Evolutionary conservation across 352 stramenopile genomes (phyloP), one percentile per base, ranked within the genome.

Genomic region (Pythium guiyangense): DNA sequence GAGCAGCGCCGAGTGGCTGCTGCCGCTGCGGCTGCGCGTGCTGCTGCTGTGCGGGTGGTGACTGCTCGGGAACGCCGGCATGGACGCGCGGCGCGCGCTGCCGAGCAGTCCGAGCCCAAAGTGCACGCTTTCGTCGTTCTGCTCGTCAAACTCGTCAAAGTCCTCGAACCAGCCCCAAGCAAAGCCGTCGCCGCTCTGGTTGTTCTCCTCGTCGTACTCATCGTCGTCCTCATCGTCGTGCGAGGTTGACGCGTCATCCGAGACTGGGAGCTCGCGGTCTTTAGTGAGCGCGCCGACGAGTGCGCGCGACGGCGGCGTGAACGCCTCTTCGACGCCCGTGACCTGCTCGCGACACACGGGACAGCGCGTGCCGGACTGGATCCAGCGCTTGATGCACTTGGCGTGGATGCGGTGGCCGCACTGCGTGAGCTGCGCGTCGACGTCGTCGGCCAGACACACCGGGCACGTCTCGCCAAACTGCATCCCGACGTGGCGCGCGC

Each of bases 111-210:
- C 27, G 18, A 60, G 29, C 5, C 46, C 46, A 44, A 45, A 52
- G 54, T 61, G 64, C 11, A 59, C 61, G 50, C 57, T 58, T 40
- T 83, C 75, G 4, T 66, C 66, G 52, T 79, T 71, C n/a, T 63
- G 60, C 39, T 80, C 70, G 14, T 84, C 70, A 39, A 71, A 66
- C 37, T 93, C 75, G 54, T 83, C 80, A 65, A 91, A 89, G 64
- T 92, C 77, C 62, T 92, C 76, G 48, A 92, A 92, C 82, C 82
- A 92, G 34, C 82, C 82, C 84, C 84, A 93, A 45, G 84, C 84
- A 47, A 78, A 85, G 51, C 67, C 54, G 17, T 60, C 62, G 37
- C 65, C 58, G 10, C 66, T 57, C 29, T 71, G 46, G 17, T 79
- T 63, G 6, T 83, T 69, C 39, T 84, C 68, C 69, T 63, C 0